Conservation (phyloP, 2,329 filamentous ascomycete species). For the Sarocladiaceae sp. region DNA sequence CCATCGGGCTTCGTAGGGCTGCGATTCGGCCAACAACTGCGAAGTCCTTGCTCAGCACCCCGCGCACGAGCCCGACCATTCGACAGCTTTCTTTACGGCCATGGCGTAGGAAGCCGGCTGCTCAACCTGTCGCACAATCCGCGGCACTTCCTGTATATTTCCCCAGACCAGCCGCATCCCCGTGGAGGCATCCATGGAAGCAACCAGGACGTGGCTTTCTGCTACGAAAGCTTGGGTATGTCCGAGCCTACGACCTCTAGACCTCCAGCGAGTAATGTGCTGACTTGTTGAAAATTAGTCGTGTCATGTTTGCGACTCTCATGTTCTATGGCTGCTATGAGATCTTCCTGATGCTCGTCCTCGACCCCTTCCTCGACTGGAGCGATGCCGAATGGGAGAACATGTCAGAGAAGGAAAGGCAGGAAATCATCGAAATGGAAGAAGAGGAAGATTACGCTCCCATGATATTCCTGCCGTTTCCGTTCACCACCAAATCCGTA, state of each 20-base stretch:
- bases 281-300: not conserved
- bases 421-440: conserved; percentile 34
- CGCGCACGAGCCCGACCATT: conserved; percentile 16
- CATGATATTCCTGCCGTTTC: conserved; percentile 56
- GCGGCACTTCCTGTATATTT: conserved; percentile 29
- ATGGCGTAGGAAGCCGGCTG: conserved; percentile 21
- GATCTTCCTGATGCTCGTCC: conserved; percentile 40
- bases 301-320: conserved; percentile 24
- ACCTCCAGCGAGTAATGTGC: not conserved
- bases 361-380: conserved; percentile 40
- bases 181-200: not conserved
- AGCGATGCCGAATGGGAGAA: conserved; percentile 37
- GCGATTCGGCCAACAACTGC: conserved; percentile 1
- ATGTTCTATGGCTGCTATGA: conserved; percentile 34
- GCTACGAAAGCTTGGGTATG: conserved; percentile 25
- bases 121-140: conserved; percentile 12
- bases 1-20: conserved; percentile 18
- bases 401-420: conserved; percentile 39
- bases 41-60: conserved; percentile 18
- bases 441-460: conserved; percentile 39
- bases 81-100: conserved; percentile 30
- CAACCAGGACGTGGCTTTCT: conserved; percentile 16
- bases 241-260: conserved; percentile 5
- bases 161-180: conserved; percentile 13
- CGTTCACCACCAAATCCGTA: conserved; percentile 49